Evolutionary conservation across 495 filamentous ascomycete species (phyloP).

Genomic region (Aspergillus sclerotioniger): DNA sequence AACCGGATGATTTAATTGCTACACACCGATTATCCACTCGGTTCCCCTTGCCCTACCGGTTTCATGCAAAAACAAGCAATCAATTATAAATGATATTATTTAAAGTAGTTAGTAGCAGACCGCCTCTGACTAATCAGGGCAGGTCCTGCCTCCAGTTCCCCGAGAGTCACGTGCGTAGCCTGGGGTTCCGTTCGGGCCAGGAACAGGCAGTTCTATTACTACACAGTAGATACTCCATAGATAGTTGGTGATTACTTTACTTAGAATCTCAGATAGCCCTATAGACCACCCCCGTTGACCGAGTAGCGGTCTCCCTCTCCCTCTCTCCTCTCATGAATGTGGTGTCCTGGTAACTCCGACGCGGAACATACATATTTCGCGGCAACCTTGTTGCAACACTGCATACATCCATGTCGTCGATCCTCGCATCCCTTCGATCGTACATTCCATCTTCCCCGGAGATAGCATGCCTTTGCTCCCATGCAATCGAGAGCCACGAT

Average conservation of each 20-base stretch:
- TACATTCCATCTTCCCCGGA: slow-evolving; percentile 1
- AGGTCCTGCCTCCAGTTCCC: too few species aligned
- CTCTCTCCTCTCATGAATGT: background rate
- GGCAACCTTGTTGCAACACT: background rate
- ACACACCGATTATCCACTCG: background rate
- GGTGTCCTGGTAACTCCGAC: background rate
- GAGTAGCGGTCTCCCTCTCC: background rate
- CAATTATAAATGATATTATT: too few species aligned
- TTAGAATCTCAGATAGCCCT: too few species aligned
- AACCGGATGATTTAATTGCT: background rate
- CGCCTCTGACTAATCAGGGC: too few species aligned
- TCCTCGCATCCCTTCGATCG: background rate
- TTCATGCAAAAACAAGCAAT: background rate
- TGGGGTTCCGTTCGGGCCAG: too few species aligned
- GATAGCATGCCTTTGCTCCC: background rate
- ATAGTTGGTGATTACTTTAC: too few species aligned
- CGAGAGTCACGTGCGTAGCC: too few species aligned
- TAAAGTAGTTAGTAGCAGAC: too few species aligned
- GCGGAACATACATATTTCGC: background rate
- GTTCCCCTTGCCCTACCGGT: background rate
- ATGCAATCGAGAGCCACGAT: background rate
- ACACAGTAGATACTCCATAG: too few species aligned
- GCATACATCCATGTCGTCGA: background rate
- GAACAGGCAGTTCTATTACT: too few species aligned
- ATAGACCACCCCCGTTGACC: background rate